Base-by-base conservation (phyloP, 495 filamentous ascomycete species). In the Neurospora sp. region DNA sequence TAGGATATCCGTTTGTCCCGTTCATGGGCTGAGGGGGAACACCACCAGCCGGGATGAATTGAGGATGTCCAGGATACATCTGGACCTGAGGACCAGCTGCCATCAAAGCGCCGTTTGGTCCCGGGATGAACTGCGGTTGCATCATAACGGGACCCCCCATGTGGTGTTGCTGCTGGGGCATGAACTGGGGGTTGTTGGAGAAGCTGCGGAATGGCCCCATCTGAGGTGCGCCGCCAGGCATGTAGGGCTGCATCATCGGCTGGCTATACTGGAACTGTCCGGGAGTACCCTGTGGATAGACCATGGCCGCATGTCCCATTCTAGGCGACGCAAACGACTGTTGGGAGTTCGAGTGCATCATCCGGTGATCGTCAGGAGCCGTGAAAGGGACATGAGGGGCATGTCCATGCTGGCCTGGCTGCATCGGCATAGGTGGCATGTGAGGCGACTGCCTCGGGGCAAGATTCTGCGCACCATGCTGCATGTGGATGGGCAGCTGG, bases 61-160 rank as follows among this genome's bases (percentile, higher is more conserved):
- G 90, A 39, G 81, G 78, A 40, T 83, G 81, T 38, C 86, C 88
- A 14, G 91, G 87, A 68, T 93, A 91, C 80, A 94, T 91, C 44
- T 87, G 88, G 86, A 94, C 90, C 77, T 91, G 90, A 38, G 89
- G 89, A 65, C 84, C 88, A 39, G 86, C 88, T 12, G 87, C 85
- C 47, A 89, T 83, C 89, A 89, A 87, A 1, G 22, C 27, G 14
- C 85, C 85, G 45, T 86, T 84, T 5, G 85, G 83, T 1, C 78
- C 81, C 20, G 77, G 71, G 70, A 86, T 82, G 70, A 91, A 91
- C 39, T 89, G 88, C 61, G 90, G 90, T 77, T 91, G 92, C 73
- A 93, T 89, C 92, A 96, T 94, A 86, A 95, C 91, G 1, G 90
- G 90, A 6, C 83, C 83, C 39, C 87, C 90, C 78, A 93, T 90